Percentiles rank a stretch among this genome's conserved stretches.
These are phyloP conservation scores for Wickerhamiella cacticola DNA, from an alignment of 805 yeast species.

Conservation along the genomic window DNA sequence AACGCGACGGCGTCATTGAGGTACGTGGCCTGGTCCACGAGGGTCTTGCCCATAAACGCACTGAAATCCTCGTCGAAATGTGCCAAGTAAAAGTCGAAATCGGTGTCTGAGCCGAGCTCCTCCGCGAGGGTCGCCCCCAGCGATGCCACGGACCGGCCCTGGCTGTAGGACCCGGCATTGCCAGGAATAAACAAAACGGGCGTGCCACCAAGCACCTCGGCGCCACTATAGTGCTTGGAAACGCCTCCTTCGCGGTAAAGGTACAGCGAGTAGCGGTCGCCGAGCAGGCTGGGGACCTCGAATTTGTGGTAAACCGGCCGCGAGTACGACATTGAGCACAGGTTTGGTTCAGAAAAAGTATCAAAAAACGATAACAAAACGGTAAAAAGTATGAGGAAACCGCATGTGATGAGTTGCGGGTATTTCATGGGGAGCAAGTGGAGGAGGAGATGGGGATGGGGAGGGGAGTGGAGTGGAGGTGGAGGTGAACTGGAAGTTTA, in stretches of 20 bases:
- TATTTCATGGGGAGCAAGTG: no score
- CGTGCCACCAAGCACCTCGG: slow-evolving; percentile 49
- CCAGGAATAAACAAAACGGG: slow-evolving; percentile 95
- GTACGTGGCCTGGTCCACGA: slow-evolving; percentile 88
- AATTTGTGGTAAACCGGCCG: slow-evolving; percentile 17
- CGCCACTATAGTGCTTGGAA: slow-evolving; percentile 13
- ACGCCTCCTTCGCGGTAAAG: slow-evolving; percentile 72
- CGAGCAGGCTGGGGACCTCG: slow-evolving; percentile 14
- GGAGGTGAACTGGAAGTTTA: no score
- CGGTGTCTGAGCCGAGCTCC: slow-evolving; percentile 29
- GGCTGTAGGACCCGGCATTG: slow-evolving; percentile 88
- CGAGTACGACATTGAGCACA: slow-evolving; percentile 20
- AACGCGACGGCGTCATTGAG: slow-evolving; percentile 75
- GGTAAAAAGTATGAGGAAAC: neutral
- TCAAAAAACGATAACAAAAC: slow-evolving; percentile 8
- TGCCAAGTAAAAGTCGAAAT: slow-evolving; percentile 74
- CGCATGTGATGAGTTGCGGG: slow-evolving; percentile 7
- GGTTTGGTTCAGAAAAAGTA: slow-evolving; percentile 16
- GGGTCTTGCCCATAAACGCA: slow-evolving; percentile 89
- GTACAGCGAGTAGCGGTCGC: slow-evolving; percentile 50
- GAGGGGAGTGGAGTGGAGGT: no score
- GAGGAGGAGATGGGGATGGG: no score
- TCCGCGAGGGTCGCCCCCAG: slow-evolving; percentile 49
- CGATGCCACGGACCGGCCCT: slow-evolving; percentile 85
- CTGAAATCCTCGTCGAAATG: slow-evolving; percentile 94